These are phyloP conservation scores for Candida railenensis DNA, from an alignment of 805 yeast species.

Conservation along the genomic window DNA sequence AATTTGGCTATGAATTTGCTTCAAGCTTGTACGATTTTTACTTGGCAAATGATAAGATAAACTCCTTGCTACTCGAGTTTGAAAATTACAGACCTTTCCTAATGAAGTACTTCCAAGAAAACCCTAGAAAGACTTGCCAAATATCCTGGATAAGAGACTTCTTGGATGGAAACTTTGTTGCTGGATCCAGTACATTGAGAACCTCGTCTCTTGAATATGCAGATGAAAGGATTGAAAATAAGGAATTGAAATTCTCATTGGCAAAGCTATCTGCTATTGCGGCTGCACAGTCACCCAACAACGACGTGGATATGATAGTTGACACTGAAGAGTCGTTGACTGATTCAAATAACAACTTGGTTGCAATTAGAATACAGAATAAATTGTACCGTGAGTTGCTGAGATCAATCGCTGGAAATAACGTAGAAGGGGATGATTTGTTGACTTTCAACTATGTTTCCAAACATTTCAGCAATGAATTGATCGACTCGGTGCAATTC, in stretches of 20 bases:
- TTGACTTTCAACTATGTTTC: conserved; percentile 13
- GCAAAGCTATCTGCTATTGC: conserved; percentile 69
- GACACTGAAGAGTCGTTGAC: conserved; percentile 18
- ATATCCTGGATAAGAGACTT: conserved; percentile 76
- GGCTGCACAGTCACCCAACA: conserved; percentile 14
- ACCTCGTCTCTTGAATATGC: conserved; percentile 33
- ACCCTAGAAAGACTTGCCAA: conserved; percentile 41
- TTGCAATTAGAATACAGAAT: conserved; percentile 50
- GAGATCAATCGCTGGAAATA: conserved; percentile 12
- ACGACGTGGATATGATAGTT: conserved; percentile 8
- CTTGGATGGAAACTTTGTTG: conserved; percentile 45
- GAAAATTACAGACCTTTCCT: conserved; percentile 50
- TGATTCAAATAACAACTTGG: conserved; percentile 51
- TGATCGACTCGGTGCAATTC: conserved; percentile 10
- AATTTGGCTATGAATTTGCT: conserved; percentile 71
- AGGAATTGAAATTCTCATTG: conserved; percentile 60
- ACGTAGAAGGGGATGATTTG: conserved; percentile 5
- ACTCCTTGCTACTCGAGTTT: conserved; percentile 55
- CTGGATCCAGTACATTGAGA: conserved; percentile 51
- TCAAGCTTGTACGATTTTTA: conserved; percentile 58
- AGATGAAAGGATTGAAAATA: conserved; percentile 32
- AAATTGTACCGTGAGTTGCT: conserved; percentile 22
- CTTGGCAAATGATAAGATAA: conserved; percentile 50
- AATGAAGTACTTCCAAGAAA: conserved; percentile 49
- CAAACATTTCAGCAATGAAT: conserved; percentile 16